Conservation (phyloP, 805 yeast genomes). For the Candida dajiaensis region DNA sequence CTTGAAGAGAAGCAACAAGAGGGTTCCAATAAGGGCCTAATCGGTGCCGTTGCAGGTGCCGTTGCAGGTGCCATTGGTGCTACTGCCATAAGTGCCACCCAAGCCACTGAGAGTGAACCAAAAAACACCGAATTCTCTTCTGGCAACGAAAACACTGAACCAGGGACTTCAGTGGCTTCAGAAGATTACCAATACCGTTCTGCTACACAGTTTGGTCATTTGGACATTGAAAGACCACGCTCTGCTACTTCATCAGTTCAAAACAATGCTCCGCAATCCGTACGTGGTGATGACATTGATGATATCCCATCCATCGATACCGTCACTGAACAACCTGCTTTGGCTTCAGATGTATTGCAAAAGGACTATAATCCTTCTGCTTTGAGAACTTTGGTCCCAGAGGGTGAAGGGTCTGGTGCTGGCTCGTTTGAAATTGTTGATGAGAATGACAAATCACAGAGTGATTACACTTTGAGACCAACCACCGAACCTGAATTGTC, state of each 20-base stretch:
- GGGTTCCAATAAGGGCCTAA: constrained; percentile 8
- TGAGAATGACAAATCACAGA: constrained; percentile 11
- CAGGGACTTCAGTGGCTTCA: constrained; percentile 21
- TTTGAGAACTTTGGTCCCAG: constrained; percentile 19
- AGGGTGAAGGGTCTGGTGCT: constrained; percentile 16
- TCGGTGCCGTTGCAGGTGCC: constrained; percentile 23
- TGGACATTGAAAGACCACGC: constrained; percentile 51
- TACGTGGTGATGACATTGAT: constrained; percentile 59
- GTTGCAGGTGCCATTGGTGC: constrained; percentile 26
- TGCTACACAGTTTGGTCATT: constrained; percentile 12
- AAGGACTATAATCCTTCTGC: constrained; percentile 18
- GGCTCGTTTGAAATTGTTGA: constrained; percentile 24
- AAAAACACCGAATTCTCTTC: constrained; percentile 21
- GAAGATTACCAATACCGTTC: constrained; percentile 21
- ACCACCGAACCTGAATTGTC: neutral
- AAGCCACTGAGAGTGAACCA: constrained; percentile 28
- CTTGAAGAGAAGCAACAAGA: constrained; percentile 13
- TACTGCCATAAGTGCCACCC: constrained; percentile 18
- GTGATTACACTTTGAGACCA: constrained; percentile 11
- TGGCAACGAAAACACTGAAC: constrained; percentile 19
- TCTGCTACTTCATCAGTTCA: constrained; percentile 87
- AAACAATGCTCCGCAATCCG: constrained; percentile 87
- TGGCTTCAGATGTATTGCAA: constrained; percentile 27
- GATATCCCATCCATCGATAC: constrained; percentile 23
- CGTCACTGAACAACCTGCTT: constrained; percentile 24